phyloP scores from a whole-genome alignment of 2,329 filamentous ascomycete species.

The Leptographium flavum region DNA sequence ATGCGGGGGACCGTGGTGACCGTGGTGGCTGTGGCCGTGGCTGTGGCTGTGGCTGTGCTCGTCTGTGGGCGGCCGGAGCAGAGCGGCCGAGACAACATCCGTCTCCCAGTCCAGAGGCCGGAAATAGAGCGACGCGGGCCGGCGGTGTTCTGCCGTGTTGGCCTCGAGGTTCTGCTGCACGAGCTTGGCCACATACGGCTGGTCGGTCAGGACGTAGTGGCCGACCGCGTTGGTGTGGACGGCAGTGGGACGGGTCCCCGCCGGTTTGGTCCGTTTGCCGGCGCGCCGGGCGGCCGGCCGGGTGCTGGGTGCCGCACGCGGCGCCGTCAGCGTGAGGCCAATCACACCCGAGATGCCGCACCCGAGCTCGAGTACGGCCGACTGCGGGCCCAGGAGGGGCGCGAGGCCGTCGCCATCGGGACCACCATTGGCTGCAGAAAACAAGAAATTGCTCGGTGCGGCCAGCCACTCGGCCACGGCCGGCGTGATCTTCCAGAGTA shows the following conservation, averaged over 20 bases:
- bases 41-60: background rate
- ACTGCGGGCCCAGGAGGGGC: conserved; percentile 29
- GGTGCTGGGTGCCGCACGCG: background rate
- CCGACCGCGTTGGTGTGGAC: conserved; percentile 26
- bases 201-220: conserved; percentile 72
- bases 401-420: conserved; percentile 22
- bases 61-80: conserved; percentile 12
- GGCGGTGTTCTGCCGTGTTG: conserved; percentile 26
- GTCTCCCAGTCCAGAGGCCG: conserved; percentile 72
- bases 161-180: conserved; percentile 62
- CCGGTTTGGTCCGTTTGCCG: background rate
- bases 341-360: conserved; percentile 76
- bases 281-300: background rate
- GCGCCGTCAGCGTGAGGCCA: conserved; percentile 53
- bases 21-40: background rate
- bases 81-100: conserved; percentile 31
- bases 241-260: background rate
- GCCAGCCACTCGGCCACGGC: conserved; percentile 70
- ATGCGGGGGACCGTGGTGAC: background rate
- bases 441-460: conserved; percentile 47
- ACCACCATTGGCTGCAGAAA: conserved; percentile 23
- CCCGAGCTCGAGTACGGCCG: conserved; percentile 66
- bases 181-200: conserved; percentile 66
- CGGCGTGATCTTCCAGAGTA: conserved; percentile 86
- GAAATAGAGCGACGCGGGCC: conserved; percentile 30